Evolutionary conservation across 176 grass and related monocot genomes (phyloP), one percentile per base, ranked within the genome.

Genomic region (Aegilops speltoides): DNA sequence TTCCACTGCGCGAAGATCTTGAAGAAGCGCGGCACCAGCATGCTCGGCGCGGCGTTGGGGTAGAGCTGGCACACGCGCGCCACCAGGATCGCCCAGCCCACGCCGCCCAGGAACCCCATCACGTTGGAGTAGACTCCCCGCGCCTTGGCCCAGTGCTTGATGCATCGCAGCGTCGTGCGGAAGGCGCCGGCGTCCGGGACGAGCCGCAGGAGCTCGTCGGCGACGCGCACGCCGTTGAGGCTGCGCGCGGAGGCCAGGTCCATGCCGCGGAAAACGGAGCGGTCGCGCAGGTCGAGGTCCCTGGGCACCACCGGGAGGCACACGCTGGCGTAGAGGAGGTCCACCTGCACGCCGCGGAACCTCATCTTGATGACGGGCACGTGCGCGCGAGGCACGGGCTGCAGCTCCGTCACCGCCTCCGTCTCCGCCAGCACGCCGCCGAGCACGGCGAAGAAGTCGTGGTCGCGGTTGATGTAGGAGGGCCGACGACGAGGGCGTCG

Each of bases 401-500:
- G 93, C 10, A 98, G 85, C 68, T 95, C 85, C 31, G 93, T 87
- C 28, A 98, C 91, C 6, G 87, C 83, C 75, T 85, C 91, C 78
- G 85, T 88, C 87, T 85, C 87, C 10, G 87, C 76, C 50, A 98
- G 88, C 72, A 62, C 84, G 76, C 68, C 85, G 77, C 69, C 91
- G n/a, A 98, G 85, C 34, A 66, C 87, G 10, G 75, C 81, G 59
- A 98, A 98, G 82, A 98, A 98, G 70, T 92, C 87, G 28, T 78
- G 77, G 54, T 95, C 93, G 69, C 91, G 86, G 73, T 89, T 88
- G 11, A 92, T 89, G 89, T 86, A 98, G 79, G 85, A 92, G 19
- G 93, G 4, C 95, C 93, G n/a, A 98, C 86, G 84, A 94, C 94
- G 59, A 95, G 88, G 54, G 87, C 92, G 85, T 98, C 95, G 78